Evolutionary conservation across 1,139 yeast genomes (phyloP), one percentile per base, ranked within the genome.

Genomic region (Citeromyces siamensis): DNA sequence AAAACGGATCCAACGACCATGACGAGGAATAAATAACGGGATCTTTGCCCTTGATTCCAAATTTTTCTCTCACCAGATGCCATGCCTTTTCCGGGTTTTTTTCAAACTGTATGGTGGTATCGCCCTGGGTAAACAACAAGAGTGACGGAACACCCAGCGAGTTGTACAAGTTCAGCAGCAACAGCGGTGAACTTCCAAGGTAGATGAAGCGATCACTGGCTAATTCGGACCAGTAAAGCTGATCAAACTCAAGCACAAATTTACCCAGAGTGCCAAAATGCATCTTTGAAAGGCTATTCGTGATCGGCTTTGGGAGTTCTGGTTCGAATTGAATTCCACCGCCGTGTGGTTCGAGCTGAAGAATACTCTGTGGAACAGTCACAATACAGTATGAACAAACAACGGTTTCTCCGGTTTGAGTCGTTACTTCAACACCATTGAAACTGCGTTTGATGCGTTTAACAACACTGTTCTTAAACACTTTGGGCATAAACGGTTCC

Each of bases 261-360:
- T 85, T 85, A 0, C 95, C 95, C 37, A 85, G 57, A 1, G 82
- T 71, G 0, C 85, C 88, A 53, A 74, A 77, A 45, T 76, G 78
- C 41, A 79, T 64, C 3, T 58, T 60, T 1, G 57, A 44, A 6
- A 82, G 53, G 0, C 84, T 64, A 1, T 58, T 58, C 2, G 46
- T 43, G 13, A 83, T 59, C 0, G 49, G 44, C 1, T 34, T 8
- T 0, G 90, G 86, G 17, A 84, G 58, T 2, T 60, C 53, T 0
- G 93, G 90, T 1, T 46, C 49, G 71, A 88, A 84, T 34, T 55
- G 54, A 32, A 84, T 70, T 0, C 68, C 67, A 12, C 65, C 64
- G 35, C 56, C 56, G 3, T 46, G 47, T 0, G 55, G 45, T 2
- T 58, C 44, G 2, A 62, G 64, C 40, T 63, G 61, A 33, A 84